Conservation (phyloP, 2,329 filamentous ascomycete species). For the Cytospora piceicola region DNA sequence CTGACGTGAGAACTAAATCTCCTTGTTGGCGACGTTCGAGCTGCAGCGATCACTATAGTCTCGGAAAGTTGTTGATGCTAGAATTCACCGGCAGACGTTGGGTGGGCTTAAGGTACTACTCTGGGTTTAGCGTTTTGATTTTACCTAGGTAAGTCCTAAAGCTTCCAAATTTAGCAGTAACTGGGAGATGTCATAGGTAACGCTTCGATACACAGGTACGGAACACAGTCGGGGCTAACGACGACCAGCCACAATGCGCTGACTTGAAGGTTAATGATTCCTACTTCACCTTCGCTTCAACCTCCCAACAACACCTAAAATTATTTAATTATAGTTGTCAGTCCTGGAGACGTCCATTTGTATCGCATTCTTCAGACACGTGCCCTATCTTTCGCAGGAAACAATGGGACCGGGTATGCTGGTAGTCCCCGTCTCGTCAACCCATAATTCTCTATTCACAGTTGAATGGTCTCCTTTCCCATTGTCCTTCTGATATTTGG, state of each 20-base stretch:
- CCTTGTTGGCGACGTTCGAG: not conserved
- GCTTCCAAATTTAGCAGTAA: not conserved
- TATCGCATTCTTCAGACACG: not conserved
- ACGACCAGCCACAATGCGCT: conserved; percentile 16
- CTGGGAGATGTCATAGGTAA: not conserved
- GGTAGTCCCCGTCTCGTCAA: not conserved
- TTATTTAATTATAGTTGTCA: conserved; percentile 10
- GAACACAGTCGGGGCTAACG: not conserved
- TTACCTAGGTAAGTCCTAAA: not conserved
- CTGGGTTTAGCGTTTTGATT: not conserved
- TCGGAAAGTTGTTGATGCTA: not conserved
- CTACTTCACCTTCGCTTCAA: conserved; percentile 1
- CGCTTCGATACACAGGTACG: not conserved
- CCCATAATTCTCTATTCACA: conserved; percentile 16
- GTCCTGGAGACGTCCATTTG: conserved; percentile 5
- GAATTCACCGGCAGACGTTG: not conserved
- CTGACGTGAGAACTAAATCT: not conserved
- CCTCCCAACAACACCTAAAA: not conserved
- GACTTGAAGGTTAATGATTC: not conserved
- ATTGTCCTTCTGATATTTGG: not conserved
- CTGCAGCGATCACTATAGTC: not conserved
- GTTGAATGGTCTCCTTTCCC: not conserved
- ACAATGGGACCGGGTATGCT: conserved; percentile 9
- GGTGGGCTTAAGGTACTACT: not conserved
- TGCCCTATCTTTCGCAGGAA: not conserved